Base-by-base conservation (phyloP, 176 grass and related monocot genomes). In the Aegilops speltoides region DNA sequence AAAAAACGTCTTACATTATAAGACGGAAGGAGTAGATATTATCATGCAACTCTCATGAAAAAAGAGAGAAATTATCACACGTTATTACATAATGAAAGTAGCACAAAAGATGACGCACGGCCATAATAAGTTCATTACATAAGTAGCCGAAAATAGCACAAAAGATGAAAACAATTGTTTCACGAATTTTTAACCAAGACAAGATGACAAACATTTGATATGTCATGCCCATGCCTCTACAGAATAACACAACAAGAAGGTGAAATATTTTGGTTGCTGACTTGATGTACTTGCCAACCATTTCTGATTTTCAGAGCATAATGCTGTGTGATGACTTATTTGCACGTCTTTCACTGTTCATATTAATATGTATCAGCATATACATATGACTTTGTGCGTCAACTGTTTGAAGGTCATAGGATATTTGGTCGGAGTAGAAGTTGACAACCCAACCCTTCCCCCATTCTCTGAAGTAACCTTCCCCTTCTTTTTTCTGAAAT, bases 251-350 rank as follows among this genome's bases (percentile, higher is more conserved):
- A n/a, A 22, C 6, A 23, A 6, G 52, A 24, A 16, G 3, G 15
- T 28, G 23, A 29, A 36, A 16, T 13, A 2, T 65, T 87, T 64
- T 28, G 28, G 36, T n/a, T 87, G 37, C 10, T 37, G 29, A 11
- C 59, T 80, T 26, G 15, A 70, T 11, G 33, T 25, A 57, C 40
- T 88, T 31, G 76, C n/a, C 41, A 84, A 31, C 57, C 68, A 43
- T 54, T 34, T 57, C 5, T 69, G 28, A 26, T 15, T 26, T 26
- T 14, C 26, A 66, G 20, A 65, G n/a, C 5, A 64, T 33, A 32
- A 61, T 22, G 17, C 7, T 56, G 3, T 12, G 22, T 1, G 36
- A 19, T 63, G 25, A n/a, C 4, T 59, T 33, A 2, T 52, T 29
- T 63, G 10, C 0, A 1, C 25, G 45, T 50, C 6, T 20, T 50